Conservation (phyloP, 352 stramenopile species). For the Phytophthora citrophthora region DNA sequence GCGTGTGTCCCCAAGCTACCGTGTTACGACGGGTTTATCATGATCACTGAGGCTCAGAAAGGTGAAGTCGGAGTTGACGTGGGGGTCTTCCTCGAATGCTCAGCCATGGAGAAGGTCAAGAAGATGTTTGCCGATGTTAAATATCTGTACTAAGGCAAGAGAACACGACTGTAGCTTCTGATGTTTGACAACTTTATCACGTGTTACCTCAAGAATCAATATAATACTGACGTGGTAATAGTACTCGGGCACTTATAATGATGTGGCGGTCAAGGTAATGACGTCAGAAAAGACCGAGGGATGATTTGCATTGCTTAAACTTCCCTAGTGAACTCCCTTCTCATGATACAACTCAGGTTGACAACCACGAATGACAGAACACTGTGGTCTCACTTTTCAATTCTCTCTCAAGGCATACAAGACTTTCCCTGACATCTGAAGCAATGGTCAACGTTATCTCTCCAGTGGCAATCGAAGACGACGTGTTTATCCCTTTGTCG, state of each 20-base stretch:
- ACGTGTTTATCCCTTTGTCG: conserved; percentile 38
- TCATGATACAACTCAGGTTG: conserved; percentile 1
- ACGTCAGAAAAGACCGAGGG: conserved; percentile 9
- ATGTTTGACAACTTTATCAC: too few relatives aligned
- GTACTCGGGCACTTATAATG: not conserved
- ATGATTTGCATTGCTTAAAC: too few relatives aligned
- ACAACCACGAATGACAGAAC: too few relatives aligned
- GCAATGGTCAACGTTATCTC: conserved; percentile 15
- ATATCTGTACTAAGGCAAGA: conserved; percentile 9
- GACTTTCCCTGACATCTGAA: not conserved
- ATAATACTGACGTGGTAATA: not conserved
- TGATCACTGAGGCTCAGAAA: conserved; percentile 56
- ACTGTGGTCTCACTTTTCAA: conserved; percentile 6
- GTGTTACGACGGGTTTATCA: conserved; percentile 48
- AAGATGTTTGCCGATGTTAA: conserved; percentile 31
- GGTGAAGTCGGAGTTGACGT: conserved; percentile 45
- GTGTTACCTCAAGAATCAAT: not conserved
- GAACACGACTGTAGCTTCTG: too few relatives aligned
- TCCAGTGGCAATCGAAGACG: conserved; percentile 2
- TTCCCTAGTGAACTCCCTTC: not conserved
- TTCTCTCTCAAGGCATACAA: conserved; percentile 5
- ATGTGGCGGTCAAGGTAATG: not conserved
- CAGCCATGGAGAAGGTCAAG: conserved; percentile 44
- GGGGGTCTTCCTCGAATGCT: conserved; percentile 46
- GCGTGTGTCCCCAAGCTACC: conserved; percentile 38